Conservation (phyloP, 208 protist species). For the Acanthamoeba culbertsoni region DNA sequence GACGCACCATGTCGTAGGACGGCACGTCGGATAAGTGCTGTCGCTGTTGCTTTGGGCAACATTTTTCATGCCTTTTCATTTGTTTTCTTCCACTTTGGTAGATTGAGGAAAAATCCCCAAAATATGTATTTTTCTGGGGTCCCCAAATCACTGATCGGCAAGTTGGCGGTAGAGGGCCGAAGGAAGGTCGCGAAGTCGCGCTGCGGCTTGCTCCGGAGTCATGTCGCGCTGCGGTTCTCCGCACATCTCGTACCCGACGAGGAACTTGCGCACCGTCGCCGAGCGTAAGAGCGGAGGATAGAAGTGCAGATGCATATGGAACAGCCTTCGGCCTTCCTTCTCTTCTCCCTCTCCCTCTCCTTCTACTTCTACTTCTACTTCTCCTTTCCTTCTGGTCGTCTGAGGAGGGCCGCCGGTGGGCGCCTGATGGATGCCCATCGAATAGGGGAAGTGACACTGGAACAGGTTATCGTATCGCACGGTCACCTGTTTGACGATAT, state of each 20-base stretch:
- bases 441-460: slow-evolving; percentile 73
- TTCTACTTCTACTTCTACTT: neutral
- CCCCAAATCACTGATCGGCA: too few species aligned
- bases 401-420: slow-evolving; percentile 25
- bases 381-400: neutral
- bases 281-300: slow-evolving; percentile 73
- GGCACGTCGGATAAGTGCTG: too few species aligned
- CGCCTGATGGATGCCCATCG: slow-evolving; percentile 76
- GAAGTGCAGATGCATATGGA: slow-evolving; percentile 71
- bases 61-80: too few species aligned
- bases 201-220: slow-evolving; percentile 73
- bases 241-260: slow-evolving; percentile 77
- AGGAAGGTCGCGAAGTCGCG: slow-evolving; percentile 37
- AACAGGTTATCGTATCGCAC: slow-evolving; percentile 76
- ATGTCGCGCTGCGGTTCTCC: slow-evolving; percentile 71
- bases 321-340: neutral
- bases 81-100: too few species aligned
- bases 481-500: slow-evolving; percentile 52
- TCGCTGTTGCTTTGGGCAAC: too few species aligned
- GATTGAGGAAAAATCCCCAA: too few species aligned
- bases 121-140: too few species aligned
- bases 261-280: slow-evolving; percentile 74
- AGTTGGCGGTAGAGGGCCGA: neutral
- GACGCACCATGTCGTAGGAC: too few species aligned
- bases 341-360: neutral